Base-by-base conservation (phyloP, 495 filamentous ascomycete species). In the Hyaloscypha bicolor region DNA sequence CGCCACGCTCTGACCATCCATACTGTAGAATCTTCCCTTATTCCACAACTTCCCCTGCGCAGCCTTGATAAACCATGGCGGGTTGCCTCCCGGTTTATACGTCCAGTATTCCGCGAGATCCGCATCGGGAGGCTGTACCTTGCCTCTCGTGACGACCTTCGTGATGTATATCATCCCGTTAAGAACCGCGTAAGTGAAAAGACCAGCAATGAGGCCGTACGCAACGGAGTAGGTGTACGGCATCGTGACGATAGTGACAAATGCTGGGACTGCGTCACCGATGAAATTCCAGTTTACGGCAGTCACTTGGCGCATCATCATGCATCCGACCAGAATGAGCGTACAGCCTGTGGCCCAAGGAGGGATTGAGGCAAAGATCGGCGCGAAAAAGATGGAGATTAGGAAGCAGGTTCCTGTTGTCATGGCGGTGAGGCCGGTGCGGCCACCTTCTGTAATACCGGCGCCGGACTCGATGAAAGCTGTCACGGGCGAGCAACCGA, bases 321-420 rank as follows among this genome's bases (percentile, higher is more conserved):
- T 69, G 52, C 81, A 85, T 4, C 84, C 84, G 14, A 85, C 91
- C 69, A 95, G 80, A 63, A 95, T 84, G 14, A 95, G 82, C 0
- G 91, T 93, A 69, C 88, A 88, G 16, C 92, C 92, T 0, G 91
- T 94, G 6, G 92, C 92, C 91, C 91, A 95, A 0, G 92, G 89
- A 2, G 92, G 92, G 56, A 94, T 92, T 2, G 88, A 91, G 33
- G 91, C 90, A 68, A 94, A 90, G 32, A 95, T 90, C 0, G 92
- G 92, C 0, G 91, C 90, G 73, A 95, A 92, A 82, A 95, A 93
- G 35, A 93, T 80, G 30, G 90, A 84, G 70, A 92, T 80, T 68
- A 95, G 85, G 79, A 95, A 95, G 72, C 88, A 91, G 59, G 90
- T 58, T 4, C 92, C 92, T 0, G 90, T 86, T 45, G 85, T 82